phyloP scores from a whole-genome alignment of 805 yeast genomes.

The Hanseniaspora clermontiae region DNA sequence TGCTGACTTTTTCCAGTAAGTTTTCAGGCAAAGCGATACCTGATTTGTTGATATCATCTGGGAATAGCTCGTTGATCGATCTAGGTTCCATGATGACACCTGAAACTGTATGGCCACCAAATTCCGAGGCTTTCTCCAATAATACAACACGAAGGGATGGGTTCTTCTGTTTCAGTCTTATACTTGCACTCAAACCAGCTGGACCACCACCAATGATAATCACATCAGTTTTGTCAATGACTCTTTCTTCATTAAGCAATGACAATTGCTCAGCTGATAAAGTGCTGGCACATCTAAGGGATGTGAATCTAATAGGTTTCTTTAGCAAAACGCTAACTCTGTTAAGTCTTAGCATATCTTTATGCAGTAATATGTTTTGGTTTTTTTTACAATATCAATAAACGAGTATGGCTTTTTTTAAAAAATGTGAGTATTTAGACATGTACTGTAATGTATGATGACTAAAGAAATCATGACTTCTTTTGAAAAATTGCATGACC shows the following conservation, averaged over 20 bases:
- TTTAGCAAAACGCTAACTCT: neutral
- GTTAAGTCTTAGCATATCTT: neutral
- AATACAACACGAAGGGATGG: conserved; percentile 75
- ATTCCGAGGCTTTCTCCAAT: conserved; percentile 81
- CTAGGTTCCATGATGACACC: conserved; percentile 92
- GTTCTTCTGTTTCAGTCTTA: conserved; percentile 51
- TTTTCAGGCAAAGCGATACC: conserved; percentile 72
- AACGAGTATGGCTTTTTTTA: no score
- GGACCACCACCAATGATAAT: conserved; percentile 98
- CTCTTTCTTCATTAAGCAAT: conserved; percentile 50
- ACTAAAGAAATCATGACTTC: no score
- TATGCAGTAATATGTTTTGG: neutral
- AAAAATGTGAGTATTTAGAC: no score
- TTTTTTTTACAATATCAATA: no score
- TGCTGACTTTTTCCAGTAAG: conserved; percentile 57
- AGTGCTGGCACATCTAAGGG: conserved; percentile 14
- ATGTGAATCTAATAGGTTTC: neutral
- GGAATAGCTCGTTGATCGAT: conserved; percentile 73
- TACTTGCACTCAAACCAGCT: conserved; percentile 91
- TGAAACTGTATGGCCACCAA: conserved; percentile 84
- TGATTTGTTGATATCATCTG: conserved; percentile 42
- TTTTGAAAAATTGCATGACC: no score
- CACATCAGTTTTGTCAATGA: conserved; percentile 78
- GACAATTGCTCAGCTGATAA: conserved; percentile 36
- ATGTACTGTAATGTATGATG: no score